Conservation (phyloP, 306 rosid genomes). For the Prinsepia uniflora region DNA sequence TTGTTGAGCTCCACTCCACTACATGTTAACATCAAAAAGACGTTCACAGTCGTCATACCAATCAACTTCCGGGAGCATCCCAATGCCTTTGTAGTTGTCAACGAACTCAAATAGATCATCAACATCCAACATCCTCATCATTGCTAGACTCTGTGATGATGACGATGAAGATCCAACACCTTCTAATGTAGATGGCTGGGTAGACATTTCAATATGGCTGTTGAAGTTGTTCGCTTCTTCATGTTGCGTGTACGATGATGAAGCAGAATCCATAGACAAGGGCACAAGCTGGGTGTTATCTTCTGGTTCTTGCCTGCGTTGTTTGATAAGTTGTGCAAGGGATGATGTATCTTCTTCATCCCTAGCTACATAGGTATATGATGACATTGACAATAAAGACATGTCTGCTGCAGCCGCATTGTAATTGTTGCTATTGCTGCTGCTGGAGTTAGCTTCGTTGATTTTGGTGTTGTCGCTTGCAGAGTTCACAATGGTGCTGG, state of each 20-base stretch:
- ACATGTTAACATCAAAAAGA: constrained; percentile 11
- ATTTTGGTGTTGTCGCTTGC: background rate
- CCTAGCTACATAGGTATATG: background rate
- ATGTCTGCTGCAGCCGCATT: no score
- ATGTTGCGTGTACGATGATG: constrained; percentile 5
- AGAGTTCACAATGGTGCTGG: background rate
- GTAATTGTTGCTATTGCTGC: background rate
- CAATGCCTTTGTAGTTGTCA: constrained; percentile 23
- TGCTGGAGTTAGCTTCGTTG: background rate
- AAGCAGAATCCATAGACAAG: background rate
- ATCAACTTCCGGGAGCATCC: constrained; percentile 19
- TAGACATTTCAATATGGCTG: background rate
- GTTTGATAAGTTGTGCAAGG: constrained; percentile 14
- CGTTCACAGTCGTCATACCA: background rate
- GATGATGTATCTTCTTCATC: constrained; percentile 9
- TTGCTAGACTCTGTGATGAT: background rate
- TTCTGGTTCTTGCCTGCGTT: constrained; percentile 21
- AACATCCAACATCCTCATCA: background rate
- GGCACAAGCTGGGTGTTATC: constrained; percentile 10
- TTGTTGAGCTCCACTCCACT: background rate
- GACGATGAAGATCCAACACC: background rate
- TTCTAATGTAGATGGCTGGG: background rate
- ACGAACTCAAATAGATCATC: constrained; percentile 10
- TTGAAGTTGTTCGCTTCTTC: background rate
- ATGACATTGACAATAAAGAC: no score